Conservation (phyloP, 2,329 filamentous ascomycete genomes). For the Diaporthe sp. region DNA sequence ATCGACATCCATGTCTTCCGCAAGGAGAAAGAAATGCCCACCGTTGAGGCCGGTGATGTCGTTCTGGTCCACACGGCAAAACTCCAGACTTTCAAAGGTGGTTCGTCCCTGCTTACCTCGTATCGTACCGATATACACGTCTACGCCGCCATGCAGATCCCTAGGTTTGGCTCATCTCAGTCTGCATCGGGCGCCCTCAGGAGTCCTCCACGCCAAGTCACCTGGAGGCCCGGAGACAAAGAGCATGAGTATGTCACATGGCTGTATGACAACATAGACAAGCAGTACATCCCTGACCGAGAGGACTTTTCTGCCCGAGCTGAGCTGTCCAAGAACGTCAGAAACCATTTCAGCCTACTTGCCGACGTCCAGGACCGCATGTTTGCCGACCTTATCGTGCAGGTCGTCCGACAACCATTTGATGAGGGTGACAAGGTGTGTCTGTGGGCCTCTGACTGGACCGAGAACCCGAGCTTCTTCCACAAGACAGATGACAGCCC, state of each 20-base stretch:
- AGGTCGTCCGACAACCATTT: conserved; percentile 71
- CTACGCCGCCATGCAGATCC: conserved; percentile 48
- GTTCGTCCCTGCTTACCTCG: conserved; percentile 60
- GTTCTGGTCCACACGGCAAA: conserved; percentile 71
- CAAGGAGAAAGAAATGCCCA: conserved; percentile 61
- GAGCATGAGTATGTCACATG: conserved; percentile 61
- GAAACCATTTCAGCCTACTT: conserved; percentile 73
- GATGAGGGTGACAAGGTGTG: conserved; percentile 61
- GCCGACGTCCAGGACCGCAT: conserved; percentile 67
- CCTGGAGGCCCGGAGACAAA: conserved; percentile 42
- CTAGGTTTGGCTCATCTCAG: background rate
- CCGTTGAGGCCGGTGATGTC: conserved; percentile 69
- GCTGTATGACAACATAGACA: conserved; percentile 60
- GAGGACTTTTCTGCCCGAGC: conserved; percentile 57
- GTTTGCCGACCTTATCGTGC: conserved; percentile 79
- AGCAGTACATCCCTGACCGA: conserved; percentile 56
- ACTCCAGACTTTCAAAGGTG: conserved; percentile 55
- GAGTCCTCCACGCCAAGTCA: conserved; percentile 32
- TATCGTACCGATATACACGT: conserved; percentile 55
- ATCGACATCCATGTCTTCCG: conserved; percentile 73
- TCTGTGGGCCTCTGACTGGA: conserved; percentile 88
- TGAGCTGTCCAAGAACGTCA: conserved; percentile 56
- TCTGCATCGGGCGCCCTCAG: conserved; percentile 46
- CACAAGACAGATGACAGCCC: conserved; percentile 55
- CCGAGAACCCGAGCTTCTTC: conserved; percentile 75